Percentiles rank a stretch among this genome's conserved stretches.
These are phyloP conservation scores for Fusarium lyarnte DNA, from an alignment of 2,329 filamentous ascomycete genomes.

Conservation along the genomic window DNA sequence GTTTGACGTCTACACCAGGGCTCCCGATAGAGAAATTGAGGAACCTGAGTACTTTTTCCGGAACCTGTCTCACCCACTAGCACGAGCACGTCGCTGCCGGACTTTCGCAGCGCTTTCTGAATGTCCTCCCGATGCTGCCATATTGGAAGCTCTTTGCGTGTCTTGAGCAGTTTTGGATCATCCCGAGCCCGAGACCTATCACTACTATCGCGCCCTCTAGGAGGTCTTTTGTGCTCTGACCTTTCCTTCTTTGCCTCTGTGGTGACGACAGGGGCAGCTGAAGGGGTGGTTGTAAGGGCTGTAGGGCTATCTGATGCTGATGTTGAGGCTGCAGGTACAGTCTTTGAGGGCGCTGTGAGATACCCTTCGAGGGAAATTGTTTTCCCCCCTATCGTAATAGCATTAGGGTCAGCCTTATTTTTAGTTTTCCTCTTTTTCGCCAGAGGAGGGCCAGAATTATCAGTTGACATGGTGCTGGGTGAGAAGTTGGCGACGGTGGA, in stretches of 20 bases:
- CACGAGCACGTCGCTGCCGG: slow-evolving; percentile 77
- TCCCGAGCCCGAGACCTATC: slow-evolving; percentile 34
- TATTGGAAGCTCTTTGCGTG: slow-evolving; percentile 79
- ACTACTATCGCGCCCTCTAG: slow-evolving; percentile 7
- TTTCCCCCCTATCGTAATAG: slow-evolving; percentile 59
- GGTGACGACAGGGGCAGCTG: background rate
- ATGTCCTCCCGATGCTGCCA: slow-evolving; percentile 80
- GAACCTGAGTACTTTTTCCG: slow-evolving; percentile 96
- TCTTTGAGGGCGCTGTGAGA: slow-evolving; percentile 50
- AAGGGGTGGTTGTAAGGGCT: background rate
- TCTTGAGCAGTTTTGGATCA: slow-evolving; percentile 51
- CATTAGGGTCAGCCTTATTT: slow-evolving; percentile 45
- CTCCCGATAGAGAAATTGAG: slow-evolving; percentile 84
- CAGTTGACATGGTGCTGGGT: slow-evolving; percentile 37
- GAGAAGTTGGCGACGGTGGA: background rate
- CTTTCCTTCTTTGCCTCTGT: background rate
- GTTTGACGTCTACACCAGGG: slow-evolving; percentile 77
- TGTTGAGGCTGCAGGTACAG: background rate
- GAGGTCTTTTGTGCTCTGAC: slow-evolving; percentile 10
- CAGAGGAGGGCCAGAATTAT: slow-evolving; percentile 40
- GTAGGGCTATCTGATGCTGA: slow-evolving; percentile 4
- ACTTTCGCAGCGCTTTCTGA: slow-evolving; percentile 63
- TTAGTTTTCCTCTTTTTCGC: slow-evolving; percentile 55
- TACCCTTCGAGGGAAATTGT: slow-evolving; percentile 61
- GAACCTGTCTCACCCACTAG: slow-evolving; percentile 95